Percentiles rank a stretch among this genome's conserved stretches.
phyloP scores from a whole-genome alignment of 306 rosid genomes.

The Mimosa pudica region DNA sequence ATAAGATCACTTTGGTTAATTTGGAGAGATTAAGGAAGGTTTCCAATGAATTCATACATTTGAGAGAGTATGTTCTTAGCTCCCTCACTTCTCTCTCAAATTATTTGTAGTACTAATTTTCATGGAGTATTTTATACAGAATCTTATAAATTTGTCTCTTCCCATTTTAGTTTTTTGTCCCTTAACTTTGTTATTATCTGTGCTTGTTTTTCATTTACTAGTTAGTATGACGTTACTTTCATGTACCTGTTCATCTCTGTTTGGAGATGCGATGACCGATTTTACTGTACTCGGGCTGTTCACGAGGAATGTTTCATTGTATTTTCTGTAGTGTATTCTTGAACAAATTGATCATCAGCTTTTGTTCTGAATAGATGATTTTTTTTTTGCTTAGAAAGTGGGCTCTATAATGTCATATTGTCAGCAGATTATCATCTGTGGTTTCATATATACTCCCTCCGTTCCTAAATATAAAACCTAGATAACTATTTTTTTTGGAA shows the following conservation, averaged over 20 bases:
- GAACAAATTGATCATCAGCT: neutral
- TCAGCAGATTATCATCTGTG: neutral
- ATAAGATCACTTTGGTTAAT: no score
- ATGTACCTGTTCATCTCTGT: neutral
- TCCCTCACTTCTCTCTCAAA: no score
- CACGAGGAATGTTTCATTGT: neutral
- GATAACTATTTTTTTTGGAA: no score
- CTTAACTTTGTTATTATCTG: neutral
- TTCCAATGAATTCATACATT: no score
- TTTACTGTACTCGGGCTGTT: neutral
- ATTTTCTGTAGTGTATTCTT: neutral
- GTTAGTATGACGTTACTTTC: neutral
- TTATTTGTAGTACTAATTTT: no score
- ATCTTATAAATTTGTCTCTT: neutral
- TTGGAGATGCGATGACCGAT: neutral
- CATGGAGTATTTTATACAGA: no score
- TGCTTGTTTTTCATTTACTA: neutral
- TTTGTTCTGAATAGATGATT: neutral
- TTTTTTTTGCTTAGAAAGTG: neutral
- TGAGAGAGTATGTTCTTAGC: no score
- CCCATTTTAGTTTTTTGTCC: neutral
- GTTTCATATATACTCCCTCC: conserved; percentile 16
- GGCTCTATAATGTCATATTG: neutral
- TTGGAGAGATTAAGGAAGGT: no score
- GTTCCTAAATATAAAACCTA: no score